phyloP scores from a whole-genome alignment of 345 rosid genomes.

The Pistacia atlantica region DNA sequence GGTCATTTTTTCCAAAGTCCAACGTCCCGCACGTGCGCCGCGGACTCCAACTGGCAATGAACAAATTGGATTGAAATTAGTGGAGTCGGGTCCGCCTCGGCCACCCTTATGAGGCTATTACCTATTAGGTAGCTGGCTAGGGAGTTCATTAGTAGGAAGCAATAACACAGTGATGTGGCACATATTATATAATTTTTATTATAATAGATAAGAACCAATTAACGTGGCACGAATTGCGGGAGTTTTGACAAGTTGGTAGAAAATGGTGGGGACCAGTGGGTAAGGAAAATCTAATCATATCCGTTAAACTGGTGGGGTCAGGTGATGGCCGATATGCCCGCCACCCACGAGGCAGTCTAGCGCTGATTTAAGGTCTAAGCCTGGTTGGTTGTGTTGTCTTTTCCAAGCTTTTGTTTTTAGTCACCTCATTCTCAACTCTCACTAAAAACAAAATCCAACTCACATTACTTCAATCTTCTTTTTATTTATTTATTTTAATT shows the following conservation, averaged over 20 bases:
- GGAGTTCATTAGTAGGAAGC: too few relatives aligned
- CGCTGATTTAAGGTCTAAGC: background rate
- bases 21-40: slow-evolving; percentile 30
- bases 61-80: slow-evolving; percentile 23
- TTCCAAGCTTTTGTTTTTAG: background rate
- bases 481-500: too few relatives aligned
- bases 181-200: too few relatives aligned
- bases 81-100: slow-evolving; percentile 21
- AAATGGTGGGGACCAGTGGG: too few relatives aligned
- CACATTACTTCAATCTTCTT: too few relatives aligned
- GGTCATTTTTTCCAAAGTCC: slow-evolving; percentile 1
- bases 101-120: too few relatives aligned
- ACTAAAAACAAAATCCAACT: too few relatives aligned
- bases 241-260: background rate
- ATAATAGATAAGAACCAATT: background rate
- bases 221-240: slow-evolving; percentile 33
- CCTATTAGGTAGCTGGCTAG: too few relatives aligned
- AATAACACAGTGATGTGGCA: too few relatives aligned
- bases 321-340: slow-evolving; percentile 46
- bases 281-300: slow-evolving; percentile 25
- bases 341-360: slow-evolving; percentile 38
- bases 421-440: background rate
- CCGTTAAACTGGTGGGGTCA: slow-evolving; percentile 46
- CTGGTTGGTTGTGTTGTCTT: slow-evolving; percentile 12
- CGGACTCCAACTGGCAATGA: slow-evolving; percentile 26